phyloP scores from a whole-genome alignment of 2,329 filamentous ascomycete species.

The Colletotrichum sp. region DNA sequence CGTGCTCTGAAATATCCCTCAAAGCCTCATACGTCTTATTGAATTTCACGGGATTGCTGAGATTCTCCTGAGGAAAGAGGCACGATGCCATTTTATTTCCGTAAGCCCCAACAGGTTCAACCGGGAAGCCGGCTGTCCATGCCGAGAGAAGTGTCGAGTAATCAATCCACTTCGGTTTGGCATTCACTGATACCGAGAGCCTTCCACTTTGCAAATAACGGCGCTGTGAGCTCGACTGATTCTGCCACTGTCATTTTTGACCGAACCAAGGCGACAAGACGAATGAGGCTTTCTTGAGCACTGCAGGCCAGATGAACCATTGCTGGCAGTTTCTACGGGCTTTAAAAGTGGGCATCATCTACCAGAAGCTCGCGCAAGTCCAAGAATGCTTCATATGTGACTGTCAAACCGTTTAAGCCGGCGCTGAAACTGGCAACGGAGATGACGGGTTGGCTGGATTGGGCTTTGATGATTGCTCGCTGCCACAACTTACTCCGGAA shows the following conservation, averaged over 20 bases:
- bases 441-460: constrained; percentile 43
- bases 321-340: not conserved
- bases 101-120: not conserved
- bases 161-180: not conserved
- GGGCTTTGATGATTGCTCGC: constrained; percentile 44
- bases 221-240: not conserved
- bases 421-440: constrained; percentile 50
- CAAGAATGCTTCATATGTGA: not conserved
- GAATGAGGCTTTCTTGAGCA: not conserved
- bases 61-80: not conserved
- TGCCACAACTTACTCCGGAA: not conserved
- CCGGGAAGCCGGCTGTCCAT: not conserved
- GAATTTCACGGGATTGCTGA: not conserved
- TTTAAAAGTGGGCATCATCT: not conserved
- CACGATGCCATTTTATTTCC: not conserved
- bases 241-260: not conserved
- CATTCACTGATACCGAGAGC: not conserved
- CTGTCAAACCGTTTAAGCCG: not conserved
- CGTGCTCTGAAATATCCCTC: not conserved
- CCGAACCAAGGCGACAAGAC: not conserved
- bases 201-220: not conserved
- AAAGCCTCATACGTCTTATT: not conserved
- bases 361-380: not conserved
- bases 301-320: not conserved
- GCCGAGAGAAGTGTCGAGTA: not conserved